Conservation (phyloP, 495 filamentous ascomycete species). For the Barbatosphaeria neglecta region DNA sequence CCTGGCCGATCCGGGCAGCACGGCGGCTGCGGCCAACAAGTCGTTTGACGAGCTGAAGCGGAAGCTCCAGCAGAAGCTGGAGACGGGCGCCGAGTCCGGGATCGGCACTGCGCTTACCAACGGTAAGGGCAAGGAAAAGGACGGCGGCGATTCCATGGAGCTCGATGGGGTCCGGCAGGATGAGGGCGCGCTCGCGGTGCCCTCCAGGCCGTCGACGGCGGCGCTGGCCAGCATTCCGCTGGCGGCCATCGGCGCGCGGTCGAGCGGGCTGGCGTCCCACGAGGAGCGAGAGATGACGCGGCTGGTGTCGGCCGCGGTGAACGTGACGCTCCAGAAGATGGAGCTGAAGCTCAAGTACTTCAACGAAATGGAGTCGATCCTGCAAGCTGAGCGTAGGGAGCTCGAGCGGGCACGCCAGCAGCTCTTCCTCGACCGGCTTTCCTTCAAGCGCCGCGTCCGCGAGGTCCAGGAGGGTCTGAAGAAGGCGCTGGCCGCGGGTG, state of each 20-base stretch:
- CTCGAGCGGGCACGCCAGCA: constrained; percentile 83
- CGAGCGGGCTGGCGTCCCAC: constrained; percentile 80
- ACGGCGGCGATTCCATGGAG: constrained; percentile 41
- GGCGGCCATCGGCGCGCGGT: constrained; percentile 71
- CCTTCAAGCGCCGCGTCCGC: constrained; percentile 76
- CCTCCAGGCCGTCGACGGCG: constrained; percentile 38
- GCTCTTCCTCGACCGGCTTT: constrained; percentile 80
- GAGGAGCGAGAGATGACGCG: constrained; percentile 94
- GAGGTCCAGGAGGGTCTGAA: constrained; percentile 70
- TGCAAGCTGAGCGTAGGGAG: constrained; percentile 86
- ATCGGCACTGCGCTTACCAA: constrained; percentile 15
- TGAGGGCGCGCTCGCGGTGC: constrained; percentile 28
- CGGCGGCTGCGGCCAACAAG: constrained; percentile 76
- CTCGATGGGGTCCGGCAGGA: constrained; percentile 32
- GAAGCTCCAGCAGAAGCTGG: constrained; percentile 59
- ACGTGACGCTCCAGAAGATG: constrained; percentile 71
- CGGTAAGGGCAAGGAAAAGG: constrained; percentile 43
- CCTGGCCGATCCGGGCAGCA: constrained; percentile 75
- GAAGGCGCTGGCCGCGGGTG: constrained; percentile 46
- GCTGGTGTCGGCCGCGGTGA: constrained; percentile 76
- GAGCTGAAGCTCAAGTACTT: constrained; percentile 85
- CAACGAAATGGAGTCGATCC: constrained; percentile 83
- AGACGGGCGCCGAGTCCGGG: constrained; percentile 46
- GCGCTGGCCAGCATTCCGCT: constrained; percentile 68
- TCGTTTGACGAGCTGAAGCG: constrained; percentile 75